Base-by-base conservation (phyloP, 225 moss, liverwort and hornwort genomes). In the Rhytidiadelphus loreus region DNA sequence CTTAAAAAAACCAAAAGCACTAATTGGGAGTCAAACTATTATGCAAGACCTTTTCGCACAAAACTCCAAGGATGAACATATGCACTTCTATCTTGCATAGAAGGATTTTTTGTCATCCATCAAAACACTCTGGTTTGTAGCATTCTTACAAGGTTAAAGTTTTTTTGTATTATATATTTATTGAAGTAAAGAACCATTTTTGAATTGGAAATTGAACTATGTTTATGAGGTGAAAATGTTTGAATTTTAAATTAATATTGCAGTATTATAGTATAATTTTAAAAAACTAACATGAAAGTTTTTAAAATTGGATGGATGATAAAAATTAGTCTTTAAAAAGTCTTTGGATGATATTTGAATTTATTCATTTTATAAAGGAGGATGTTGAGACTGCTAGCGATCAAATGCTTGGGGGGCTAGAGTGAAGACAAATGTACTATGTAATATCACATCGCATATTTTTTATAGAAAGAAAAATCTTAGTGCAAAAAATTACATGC, bases 121-220 rank as follows among this genome's bases (percentile, higher is more conserved):
- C 6, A 1, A 1, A 63, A 8, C 0, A 68, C 68, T 23, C 0
- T 4, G 2, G 4, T n/a, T 2, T 0, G 7, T 4, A 22, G 4
- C 1, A 2, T 39, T 13, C 0, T n/a, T n/a, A 68, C 0, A 22
- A 0, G 0, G 1, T n/a, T 68, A 46, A 73, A 18, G 7, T 11
- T 1, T 46, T 44, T 17, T 46, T 18, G 2, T 18, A 73, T 17
- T 46, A 15, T 70, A 25, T 24, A 41, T 25, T 70, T 70, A 41
- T 70, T 41, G 4, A 25, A 70, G 3, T 74, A 1, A 48, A 4
- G 0, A 48, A 20, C 2, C 11, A 33, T 21, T 75, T 20, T 50
- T 32, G 7, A 32, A 50, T 32, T 50, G 5, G 12, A 0, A 21
- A 73, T 46, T 18, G 12, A 48, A 50, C 1, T 32, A 2, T 3